phyloP scores from a whole-genome alignment of 1,284 basidiomycete species.

The Ceraceosorus guamensis region DNA sequence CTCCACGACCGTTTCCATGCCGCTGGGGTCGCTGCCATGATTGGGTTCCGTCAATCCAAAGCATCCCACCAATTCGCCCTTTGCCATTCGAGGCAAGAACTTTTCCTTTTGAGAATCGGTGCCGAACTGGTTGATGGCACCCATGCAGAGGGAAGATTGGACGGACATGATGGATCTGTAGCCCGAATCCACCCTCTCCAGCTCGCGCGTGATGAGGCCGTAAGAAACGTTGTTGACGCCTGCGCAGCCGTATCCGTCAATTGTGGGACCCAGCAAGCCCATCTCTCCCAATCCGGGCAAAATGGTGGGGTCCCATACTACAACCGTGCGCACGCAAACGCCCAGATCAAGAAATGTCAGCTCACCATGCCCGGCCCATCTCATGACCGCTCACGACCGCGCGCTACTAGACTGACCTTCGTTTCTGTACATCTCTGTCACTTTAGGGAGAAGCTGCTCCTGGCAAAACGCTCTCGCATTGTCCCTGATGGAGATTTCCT shows the following conservation, averaged over 20 bases:
- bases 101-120: slow-evolving; percentile 82
- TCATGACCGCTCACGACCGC: slow-evolving; percentile 3
- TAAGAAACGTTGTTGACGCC: slow-evolving; percentile 88
- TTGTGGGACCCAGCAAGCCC: slow-evolving; percentile 83
- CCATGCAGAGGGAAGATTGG: slow-evolving; percentile 95
- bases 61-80: slow-evolving; percentile 81
- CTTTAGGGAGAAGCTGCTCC: slow-evolving; percentile 73
- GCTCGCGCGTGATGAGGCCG: slow-evolving; percentile 84
- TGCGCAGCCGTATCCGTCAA: slow-evolving; percentile 87
- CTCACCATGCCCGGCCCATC: too few relatives aligned
- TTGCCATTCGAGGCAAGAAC: slow-evolving; percentile 77
- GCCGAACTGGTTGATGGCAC: slow-evolving; percentile 85
- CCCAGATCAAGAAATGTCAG: slow-evolving; percentile 6
- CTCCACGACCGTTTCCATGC: slow-evolving; percentile 86
- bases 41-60: slow-evolving; percentile 95
- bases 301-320: slow-evolving; percentile 71
- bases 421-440: slow-evolving; percentile 76
- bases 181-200: slow-evolving; percentile 90
- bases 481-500: slow-evolving; percentile 80
- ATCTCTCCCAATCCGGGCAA: slow-evolving; percentile 86
- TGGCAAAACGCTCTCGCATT: slow-evolving; percentile 78
- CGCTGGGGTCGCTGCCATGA: slow-evolving; percentile 85
- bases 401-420: slow-evolving; percentile 58
- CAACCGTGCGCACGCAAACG: neutral
- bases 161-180: slow-evolving; percentile 94